Percentiles rank a stretch among this genome's conserved stretches.
phyloP scores from a whole-genome alignment of 352 stramenopile genomes.

The Pythium phragmiticola region DNA sequence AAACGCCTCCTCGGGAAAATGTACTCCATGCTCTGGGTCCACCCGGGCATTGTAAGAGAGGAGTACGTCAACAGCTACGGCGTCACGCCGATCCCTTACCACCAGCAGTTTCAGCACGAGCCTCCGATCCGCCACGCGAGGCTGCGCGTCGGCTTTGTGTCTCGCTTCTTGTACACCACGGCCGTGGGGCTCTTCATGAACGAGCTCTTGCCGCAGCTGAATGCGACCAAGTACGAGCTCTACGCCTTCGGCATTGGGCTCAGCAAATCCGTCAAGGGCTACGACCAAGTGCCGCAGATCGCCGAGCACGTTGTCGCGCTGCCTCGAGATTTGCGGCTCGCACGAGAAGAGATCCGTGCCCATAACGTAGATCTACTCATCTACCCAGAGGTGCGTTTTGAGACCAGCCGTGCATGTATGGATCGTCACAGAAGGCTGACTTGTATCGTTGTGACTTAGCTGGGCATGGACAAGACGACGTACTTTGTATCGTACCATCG shows the following conservation, averaged over 20 bases:
- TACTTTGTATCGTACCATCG: conserved; percentile 72
- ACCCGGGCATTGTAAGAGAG: conserved; percentile 36
- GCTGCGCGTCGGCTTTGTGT: conserved; percentile 61
- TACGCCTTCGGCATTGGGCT: conserved; percentile 62
- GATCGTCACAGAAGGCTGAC: neutral
- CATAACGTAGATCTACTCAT: conserved; percentile 65
- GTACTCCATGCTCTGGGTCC: conserved; percentile 50
- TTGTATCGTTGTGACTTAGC: conserved; percentile 28
- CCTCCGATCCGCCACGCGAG: neutral
- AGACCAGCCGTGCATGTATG: neutral
- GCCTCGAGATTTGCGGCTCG: conserved; percentile 44
- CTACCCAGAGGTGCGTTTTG: conserved; percentile 54
- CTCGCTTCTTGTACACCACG: conserved; percentile 54
- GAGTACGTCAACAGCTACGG: conserved; percentile 46
- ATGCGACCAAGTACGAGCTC: conserved; percentile 65
- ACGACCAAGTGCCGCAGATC: conserved; percentile 47
- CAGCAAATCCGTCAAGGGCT: conserved; percentile 51
- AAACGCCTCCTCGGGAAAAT: conserved; percentile 49
- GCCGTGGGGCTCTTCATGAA: conserved; percentile 58
- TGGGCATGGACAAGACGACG: conserved; percentile 77
- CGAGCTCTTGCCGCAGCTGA: conserved; percentile 56
- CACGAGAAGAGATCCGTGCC: conserved; percentile 45
- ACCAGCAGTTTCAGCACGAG: conserved; percentile 11
- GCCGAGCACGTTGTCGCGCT: conserved; percentile 57
- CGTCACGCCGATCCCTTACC: conserved; percentile 42